Evolutionary conservation across 371 early-diverging fungal species (phyloP).

Genomic region (Mortierella sp.): DNA sequence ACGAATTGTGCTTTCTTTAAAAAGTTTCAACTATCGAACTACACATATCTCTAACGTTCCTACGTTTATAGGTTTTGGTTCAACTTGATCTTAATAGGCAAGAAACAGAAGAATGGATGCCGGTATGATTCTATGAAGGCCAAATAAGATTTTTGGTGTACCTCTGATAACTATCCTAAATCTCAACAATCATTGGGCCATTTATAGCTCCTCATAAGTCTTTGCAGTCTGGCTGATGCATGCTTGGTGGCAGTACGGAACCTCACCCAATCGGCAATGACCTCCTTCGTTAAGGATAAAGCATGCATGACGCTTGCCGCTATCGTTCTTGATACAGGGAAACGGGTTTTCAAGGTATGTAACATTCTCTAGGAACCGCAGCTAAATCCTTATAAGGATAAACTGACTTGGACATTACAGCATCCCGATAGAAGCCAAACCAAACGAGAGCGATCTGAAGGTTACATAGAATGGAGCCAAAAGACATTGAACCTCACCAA

Average conservation of each 20-base stretch:
- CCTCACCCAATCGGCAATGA: constrained; percentile 7
- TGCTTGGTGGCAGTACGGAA: constrained; percentile 24
- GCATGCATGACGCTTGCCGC: constrained; percentile 24
- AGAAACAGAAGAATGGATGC: constrained; percentile 48
- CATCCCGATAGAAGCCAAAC: constrained; percentile 30
- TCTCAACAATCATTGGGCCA: neutral
- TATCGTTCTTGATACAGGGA: constrained; percentile 27
- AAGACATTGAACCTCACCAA: constrained; percentile 28
- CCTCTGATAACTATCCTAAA: neutral
- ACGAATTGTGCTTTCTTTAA: neutral
- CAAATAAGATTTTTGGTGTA: neutral
- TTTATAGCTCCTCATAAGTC: constrained; percentile 27
- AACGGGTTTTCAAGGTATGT: constrained; percentile 29
- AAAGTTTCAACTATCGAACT: neutral
- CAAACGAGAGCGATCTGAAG: constrained; percentile 30
- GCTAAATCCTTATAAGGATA: neutral
- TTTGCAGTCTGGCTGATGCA: constrained; percentile 28
- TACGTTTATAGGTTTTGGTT: constrained; percentile 21
- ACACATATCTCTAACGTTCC: neutral
- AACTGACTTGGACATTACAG: neutral
- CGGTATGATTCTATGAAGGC: constrained; percentile 15
- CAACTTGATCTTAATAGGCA: constrained; percentile 27
- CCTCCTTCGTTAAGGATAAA: constrained; percentile 11
- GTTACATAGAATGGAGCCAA: constrained; percentile 31
- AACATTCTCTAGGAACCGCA: neutral